Evolutionary conservation across 495 filamentous ascomycete species (phyloP).

Genomic region (Astrothelium macrocarpum): DNA sequence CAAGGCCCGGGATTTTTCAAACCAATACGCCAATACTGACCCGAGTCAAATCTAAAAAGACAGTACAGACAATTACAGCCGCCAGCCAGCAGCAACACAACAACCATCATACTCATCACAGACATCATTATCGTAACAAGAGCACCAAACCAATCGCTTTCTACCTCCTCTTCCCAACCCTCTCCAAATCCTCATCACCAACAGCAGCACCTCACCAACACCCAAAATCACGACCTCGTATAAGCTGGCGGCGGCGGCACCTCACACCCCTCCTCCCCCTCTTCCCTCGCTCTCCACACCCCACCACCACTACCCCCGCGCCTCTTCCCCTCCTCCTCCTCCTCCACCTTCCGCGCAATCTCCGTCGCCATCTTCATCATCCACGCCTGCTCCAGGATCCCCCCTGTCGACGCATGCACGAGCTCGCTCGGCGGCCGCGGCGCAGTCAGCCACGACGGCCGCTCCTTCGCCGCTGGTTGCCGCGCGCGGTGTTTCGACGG

Average conservation of each 20-base stretch:
- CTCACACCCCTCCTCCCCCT: conserved; percentile 14
- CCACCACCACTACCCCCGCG: too few species aligned
- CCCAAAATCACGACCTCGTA: background rate
- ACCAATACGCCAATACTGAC: background rate
- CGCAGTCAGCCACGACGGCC: conserved; percentile 1
- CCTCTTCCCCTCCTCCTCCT: conserved; percentile 49
- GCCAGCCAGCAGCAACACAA: background rate
- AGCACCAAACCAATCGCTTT: background rate
- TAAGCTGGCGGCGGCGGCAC: conserved; percentile 19
- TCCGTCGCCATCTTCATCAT: conserved; percentile 86
- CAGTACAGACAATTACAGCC: background rate
- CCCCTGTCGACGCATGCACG: conserved; percentile 27
- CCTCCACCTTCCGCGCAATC: conserved; percentile 74
- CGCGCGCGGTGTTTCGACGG: background rate
- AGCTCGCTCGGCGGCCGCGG: background rate
- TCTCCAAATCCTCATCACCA: background rate
- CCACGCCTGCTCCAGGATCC: conserved; percentile 74
- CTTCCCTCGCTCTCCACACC: conserved; percentile 10
- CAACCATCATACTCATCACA: background rate
- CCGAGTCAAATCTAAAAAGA: background rate
- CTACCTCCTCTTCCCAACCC: background rate
- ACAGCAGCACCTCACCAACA: background rate
- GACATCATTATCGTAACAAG: background rate
- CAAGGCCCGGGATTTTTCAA: background rate
- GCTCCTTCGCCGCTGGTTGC: background rate